Evolutionary conservation across 2,329 filamentous ascomycete genomes (phyloP).

Genomic region (Stagonosporopsis rhizophila): DNA sequence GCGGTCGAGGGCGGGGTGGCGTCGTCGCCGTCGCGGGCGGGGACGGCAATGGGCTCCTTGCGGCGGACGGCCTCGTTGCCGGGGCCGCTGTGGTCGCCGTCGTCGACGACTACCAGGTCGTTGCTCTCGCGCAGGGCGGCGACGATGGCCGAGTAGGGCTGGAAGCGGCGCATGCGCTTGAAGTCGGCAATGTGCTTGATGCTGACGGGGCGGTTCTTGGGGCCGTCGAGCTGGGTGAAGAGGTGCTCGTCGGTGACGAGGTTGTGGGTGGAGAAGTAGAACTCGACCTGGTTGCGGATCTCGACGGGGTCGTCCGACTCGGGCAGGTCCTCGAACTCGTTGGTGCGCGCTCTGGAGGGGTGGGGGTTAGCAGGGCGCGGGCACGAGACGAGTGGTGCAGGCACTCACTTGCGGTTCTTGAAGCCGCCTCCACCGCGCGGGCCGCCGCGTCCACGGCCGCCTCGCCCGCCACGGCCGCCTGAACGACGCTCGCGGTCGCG

Average conservation of each 20-base stretch:
- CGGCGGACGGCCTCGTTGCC: conserved; percentile 64
- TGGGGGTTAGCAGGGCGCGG: too few relatives aligned
- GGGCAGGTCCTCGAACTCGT: conserved; percentile 58
- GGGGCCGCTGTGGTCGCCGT: conserved; percentile 64
- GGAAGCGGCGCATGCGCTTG: conserved; percentile 95
- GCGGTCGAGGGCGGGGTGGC: conserved; percentile 27
- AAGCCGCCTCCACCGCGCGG: conserved; percentile 28
- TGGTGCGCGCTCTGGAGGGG: too few relatives aligned
- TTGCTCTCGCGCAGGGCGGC: conserved; percentile 81
- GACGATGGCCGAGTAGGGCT: conserved; percentile 83
- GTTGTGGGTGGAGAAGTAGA: conserved; percentile 94
- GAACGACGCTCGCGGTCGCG: conserved; percentile 19
- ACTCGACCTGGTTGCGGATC: conserved; percentile 93
- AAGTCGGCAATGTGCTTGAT: conserved; percentile 82
- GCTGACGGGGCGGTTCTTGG: conserved; percentile 80
- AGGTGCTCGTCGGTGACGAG: conserved; percentile 88
- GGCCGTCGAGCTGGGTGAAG: conserved; percentile 77
- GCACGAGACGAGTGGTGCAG: too few relatives aligned
- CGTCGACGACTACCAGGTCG: conserved; percentile 75
- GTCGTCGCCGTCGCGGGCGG: conserved; percentile 43
- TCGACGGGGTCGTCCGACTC: conserved; percentile 78
- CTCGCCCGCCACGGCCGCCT: conserved; percentile 19
- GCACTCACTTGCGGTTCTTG: conserved; percentile 27
- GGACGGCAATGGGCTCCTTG: conserved; percentile 67
- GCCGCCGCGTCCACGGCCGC: too few relatives aligned